Evolutionary conservation across 176 grass and related monocot genomes (phyloP).

Genomic region (Ananas comosus): DNA sequence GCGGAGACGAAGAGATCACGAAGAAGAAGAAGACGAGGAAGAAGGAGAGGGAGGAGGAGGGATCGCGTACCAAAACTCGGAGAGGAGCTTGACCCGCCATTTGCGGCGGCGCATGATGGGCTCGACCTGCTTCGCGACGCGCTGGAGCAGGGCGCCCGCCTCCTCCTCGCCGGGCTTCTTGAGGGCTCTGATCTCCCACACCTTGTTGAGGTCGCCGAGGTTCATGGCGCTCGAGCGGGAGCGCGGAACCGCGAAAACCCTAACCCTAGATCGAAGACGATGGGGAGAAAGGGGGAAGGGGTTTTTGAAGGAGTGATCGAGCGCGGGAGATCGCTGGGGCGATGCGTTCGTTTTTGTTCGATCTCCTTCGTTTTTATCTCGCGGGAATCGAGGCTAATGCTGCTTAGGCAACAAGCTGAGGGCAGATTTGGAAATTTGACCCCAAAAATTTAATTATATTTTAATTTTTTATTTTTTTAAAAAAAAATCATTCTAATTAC

Average conservation of each 20-base stretch:
- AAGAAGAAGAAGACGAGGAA: not conserved
- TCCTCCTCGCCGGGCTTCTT: constrained; percentile 62
- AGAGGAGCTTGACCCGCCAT: constrained; percentile 82
- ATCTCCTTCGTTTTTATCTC: not conserved
- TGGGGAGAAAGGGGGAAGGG: not conserved
- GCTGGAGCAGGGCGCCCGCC: constrained; percentile 58
- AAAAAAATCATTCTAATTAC: too few relatives aligned
- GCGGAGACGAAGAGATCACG: not conserved
- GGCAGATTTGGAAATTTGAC: too few relatives aligned
- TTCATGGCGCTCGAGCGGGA: constrained; percentile 25
- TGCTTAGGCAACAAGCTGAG: not conserved
- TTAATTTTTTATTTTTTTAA: too few relatives aligned
- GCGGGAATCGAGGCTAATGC: not conserved
- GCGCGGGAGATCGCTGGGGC: not conserved
- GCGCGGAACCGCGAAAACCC: not conserved
- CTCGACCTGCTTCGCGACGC: constrained; percentile 84
- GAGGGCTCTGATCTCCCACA: constrained; percentile 68
- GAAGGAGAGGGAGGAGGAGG: not conserved
- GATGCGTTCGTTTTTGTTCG: not conserved
- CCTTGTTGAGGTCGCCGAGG: constrained; percentile 71
- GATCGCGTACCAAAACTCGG: constrained; percentile 70
- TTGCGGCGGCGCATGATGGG: constrained; percentile 94
- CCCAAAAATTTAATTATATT: too few relatives aligned
- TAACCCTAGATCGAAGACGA: not conserved
- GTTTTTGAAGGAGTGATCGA: not conserved